phyloP scores from a whole-genome alignment of 441 rosid species.

The Isatis lusitanica region DNA sequence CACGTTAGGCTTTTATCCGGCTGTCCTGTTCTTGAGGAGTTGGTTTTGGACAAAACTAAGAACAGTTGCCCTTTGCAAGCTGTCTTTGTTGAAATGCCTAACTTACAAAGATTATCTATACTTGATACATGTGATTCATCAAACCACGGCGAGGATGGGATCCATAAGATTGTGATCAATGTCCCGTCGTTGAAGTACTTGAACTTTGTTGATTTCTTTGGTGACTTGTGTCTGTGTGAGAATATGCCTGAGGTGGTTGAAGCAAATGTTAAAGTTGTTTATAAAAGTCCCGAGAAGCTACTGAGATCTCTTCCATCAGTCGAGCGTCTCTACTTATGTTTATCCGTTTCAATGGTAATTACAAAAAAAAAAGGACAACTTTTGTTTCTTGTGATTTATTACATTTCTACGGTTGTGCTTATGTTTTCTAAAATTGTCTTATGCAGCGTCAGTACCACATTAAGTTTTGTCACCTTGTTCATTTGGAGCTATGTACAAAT shows the following conservation, averaged over 20 bases:
- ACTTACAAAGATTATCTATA: background rate
- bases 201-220: background rate
- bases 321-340: conserved; percentile 10
- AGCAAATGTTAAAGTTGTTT: background rate
- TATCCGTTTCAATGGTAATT: background rate
- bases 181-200: background rate
- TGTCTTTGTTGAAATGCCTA: background rate
- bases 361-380: background rate
- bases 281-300: background rate
- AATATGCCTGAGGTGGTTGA: conserved; percentile 16
- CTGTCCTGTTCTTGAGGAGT: conserved; percentile 18
- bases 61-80: background rate
- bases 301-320: conserved; percentile 10
- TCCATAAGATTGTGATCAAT: background rate
- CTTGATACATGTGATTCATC: too few relatives aligned
- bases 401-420: background rate
- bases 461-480: background rate
- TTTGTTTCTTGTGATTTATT: background rate
- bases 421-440: background rate
- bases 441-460: background rate
- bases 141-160: too few relatives aligned
- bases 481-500: conserved; percentile 1
- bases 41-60: background rate
- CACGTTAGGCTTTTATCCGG: background rate
- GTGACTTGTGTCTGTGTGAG: background rate